Evolutionary conservation across 2,329 filamentous ascomycete genomes (phyloP).

Genomic region (Coniochaeta sp.): DNA sequence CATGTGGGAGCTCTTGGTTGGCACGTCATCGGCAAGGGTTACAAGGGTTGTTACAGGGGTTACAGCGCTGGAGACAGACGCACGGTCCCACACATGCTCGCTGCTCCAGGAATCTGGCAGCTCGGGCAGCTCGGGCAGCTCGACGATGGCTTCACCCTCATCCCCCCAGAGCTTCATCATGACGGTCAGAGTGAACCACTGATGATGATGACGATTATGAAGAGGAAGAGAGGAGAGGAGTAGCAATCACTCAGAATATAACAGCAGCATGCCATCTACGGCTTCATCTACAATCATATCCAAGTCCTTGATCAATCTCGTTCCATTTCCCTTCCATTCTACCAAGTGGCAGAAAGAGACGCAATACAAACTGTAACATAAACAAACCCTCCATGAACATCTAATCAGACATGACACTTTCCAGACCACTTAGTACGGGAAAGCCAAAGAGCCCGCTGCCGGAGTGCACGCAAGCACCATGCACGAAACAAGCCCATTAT

Average conservation of each 20-base stretch:
- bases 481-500: background rate
- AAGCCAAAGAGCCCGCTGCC: background rate
- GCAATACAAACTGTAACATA: background rate
- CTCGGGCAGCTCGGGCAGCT: background rate
- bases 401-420: background rate
- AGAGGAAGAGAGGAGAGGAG: too few species aligned
- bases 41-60: too few species aligned
- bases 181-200: background rate
- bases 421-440: background rate
- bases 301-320: background rate
- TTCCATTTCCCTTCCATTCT: background rate
- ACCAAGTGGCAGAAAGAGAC: background rate
- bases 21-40: background rate
- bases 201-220: too few species aligned
- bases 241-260: background rate
- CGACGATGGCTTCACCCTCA: background rate
- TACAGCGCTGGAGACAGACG: background rate
- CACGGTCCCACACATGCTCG: background rate
- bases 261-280: background rate
- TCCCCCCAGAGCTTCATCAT: background rate
- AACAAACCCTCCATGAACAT: background rate
- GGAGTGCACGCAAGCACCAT: background rate
- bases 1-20: background rate
- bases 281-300: background rate
- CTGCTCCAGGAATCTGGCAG: background rate